phyloP scores from a whole-genome alignment of 345 rosid species.

The Punica granatum region DNA sequence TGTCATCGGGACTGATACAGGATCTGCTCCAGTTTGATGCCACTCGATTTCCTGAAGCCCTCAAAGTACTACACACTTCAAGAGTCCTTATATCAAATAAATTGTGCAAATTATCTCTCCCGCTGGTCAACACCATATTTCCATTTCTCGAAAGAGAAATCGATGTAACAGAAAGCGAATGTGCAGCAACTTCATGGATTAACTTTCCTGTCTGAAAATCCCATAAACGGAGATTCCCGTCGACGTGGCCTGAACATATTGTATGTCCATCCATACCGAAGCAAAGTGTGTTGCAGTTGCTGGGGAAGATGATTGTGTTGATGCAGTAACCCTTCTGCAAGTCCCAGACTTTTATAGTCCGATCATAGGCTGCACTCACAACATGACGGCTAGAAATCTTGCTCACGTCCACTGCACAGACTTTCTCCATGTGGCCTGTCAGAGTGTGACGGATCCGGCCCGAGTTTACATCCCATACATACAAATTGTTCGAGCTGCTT shows the following conservation, averaged over 20 bases:
- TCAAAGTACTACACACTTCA: conserved; percentile 74
- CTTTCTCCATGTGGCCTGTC: conserved; percentile 85
- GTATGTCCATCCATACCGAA: conserved; percentile 85
- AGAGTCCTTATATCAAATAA: conserved; percentile 74
- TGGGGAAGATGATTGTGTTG: conserved; percentile 74
- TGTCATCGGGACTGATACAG: conserved; percentile 82
- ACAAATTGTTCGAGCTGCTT: conserved; percentile 88
- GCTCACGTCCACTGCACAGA: conserved; percentile 91
- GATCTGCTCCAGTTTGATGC: conserved; percentile 98
- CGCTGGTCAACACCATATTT: conserved; percentile 64
- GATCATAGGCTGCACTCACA: conserved; percentile 89
- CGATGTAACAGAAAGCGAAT: conserved; percentile 78
- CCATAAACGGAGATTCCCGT: conserved; percentile 94
- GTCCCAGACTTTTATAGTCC: conserved; percentile 97
- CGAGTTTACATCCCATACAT: conserved; percentile 80
- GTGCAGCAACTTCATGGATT: conserved; percentile 83
- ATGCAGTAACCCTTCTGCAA: conserved; percentile 93
- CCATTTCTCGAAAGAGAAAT: conserved; percentile 65
- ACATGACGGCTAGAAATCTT: conserved; percentile 78
- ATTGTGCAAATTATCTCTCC: conserved; percentile 89
- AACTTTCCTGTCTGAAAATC: conserved; percentile 81
- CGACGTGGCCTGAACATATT: conserved; percentile 90
- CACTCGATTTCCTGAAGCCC: conserved; percentile 73
- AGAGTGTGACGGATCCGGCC: conserved; percentile 80
- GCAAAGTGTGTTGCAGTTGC: conserved; percentile 85